Evolutionary conservation across 164 flowering plant species (phyloP).

Genomic region (Tetracentron sinense): DNA sequence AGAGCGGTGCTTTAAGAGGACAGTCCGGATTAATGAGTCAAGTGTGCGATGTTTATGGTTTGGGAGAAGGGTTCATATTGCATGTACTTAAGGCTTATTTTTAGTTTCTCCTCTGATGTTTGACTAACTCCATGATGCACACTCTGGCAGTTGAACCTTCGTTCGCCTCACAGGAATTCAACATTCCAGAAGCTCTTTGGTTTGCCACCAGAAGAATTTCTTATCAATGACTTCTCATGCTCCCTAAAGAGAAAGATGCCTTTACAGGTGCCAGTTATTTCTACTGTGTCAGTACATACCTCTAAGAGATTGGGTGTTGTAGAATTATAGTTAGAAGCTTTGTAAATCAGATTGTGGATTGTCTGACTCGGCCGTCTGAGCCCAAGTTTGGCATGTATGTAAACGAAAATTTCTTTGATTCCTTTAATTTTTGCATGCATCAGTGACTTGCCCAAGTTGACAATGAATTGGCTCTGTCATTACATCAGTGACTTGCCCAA

Average conservation of each 20-base stretch:
- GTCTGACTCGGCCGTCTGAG: too few species aligned
- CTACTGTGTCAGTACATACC: background rate
- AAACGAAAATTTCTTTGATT: too few species aligned
- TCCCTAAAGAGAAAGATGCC: constrained; percentile 69
- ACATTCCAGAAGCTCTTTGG: constrained; percentile 68
- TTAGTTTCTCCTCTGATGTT: background rate
- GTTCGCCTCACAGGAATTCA: constrained; percentile 71
- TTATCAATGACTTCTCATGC: constrained; percentile 68
- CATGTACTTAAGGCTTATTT: background rate
- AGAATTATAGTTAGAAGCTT: too few species aligned
- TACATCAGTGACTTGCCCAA: too few species aligned
- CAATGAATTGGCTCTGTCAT: too few species aligned
- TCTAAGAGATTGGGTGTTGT: too few species aligned
- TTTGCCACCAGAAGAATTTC: constrained; percentile 81
- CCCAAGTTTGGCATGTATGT: too few species aligned
- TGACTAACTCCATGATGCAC: background rate
- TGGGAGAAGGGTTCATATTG: background rate
- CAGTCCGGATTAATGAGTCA: background rate
- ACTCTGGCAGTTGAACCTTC: constrained; percentile 52
- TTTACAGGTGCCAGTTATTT: constrained; percentile 45
- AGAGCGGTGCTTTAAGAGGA: too few species aligned
- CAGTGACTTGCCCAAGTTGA: too few species aligned
- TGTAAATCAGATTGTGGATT: too few species aligned
- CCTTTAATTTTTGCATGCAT: too few species aligned
- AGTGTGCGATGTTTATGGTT: background rate